These are phyloP conservation scores for Neofusicoccum umdonicola DNA, from an alignment of 2,329 filamentous ascomycete species.

Conservation along the genomic window DNA sequence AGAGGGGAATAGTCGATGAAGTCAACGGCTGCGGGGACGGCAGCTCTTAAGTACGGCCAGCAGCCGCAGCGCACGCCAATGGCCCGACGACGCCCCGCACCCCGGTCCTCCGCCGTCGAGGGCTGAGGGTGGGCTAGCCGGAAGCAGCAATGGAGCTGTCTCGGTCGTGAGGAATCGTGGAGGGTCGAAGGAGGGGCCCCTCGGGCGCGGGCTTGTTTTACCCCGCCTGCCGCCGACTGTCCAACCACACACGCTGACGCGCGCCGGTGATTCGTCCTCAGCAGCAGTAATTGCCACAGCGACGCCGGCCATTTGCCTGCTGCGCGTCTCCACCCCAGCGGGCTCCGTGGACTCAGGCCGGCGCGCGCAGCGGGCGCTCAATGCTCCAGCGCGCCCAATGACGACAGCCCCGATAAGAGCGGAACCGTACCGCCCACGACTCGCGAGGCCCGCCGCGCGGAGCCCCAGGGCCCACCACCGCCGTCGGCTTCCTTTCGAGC, in stretches of 20 bases:
- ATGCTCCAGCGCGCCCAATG: neutral
- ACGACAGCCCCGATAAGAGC: conserved; percentile 8
- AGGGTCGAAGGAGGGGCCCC: conserved; percentile 4
- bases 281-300: neutral
- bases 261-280: neutral
- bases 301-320: neutral
- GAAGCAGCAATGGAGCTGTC: conserved; percentile 3
- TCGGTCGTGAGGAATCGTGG: conserved; percentile 15
- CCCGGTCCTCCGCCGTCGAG: conserved; percentile 1
- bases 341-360: neutral
- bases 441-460: conserved; percentile 1
- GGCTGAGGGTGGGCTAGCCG: neutral
- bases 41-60: conserved; percentile 1
- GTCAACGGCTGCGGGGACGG: conserved; percentile 6
- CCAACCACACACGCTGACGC: neutral
- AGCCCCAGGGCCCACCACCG: neutral
- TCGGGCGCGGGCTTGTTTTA: neutral
- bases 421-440: conserved; percentile 12
- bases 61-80: neutral
- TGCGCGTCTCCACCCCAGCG: neutral
- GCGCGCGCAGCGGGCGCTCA: neutral
- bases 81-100: conserved; percentile 6
- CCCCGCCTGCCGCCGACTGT: neutral
- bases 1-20: neutral
- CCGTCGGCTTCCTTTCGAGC: conserved; percentile 38